Evolutionary conservation across 2,329 filamentous ascomycete species (phyloP).

Genomic region (Arachnopeziza araneosa): DNA sequence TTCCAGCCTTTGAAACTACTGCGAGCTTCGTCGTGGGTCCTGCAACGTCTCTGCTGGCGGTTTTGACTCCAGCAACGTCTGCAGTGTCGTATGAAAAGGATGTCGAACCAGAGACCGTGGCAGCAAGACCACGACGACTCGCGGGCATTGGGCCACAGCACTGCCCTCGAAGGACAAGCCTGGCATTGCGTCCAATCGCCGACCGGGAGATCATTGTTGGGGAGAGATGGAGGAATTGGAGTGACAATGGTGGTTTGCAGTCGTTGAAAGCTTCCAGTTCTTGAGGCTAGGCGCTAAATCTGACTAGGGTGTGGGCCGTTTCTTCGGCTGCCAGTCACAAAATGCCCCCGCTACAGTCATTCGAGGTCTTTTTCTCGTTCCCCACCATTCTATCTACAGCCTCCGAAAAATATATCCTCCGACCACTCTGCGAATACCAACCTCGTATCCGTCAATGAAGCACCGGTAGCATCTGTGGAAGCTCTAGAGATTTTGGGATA

Average conservation of each 20-base stretch:
- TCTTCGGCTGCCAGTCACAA: too few relatives aligned
- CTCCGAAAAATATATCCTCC: slow-evolving; percentile 5
- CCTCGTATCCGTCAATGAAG: slow-evolving; percentile 26
- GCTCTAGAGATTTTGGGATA: slow-evolving; percentile 75
- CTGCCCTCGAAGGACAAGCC: slow-evolving; percentile 54
- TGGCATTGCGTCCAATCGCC: slow-evolving; percentile 57
- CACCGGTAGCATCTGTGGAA: slow-evolving; percentile 62
- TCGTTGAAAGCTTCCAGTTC: neutral
- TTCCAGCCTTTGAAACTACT: slow-evolving; percentile 89
- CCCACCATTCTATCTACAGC: slow-evolving; percentile 7
- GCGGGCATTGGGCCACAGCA: slow-evolving; percentile 51
- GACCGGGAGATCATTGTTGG: slow-evolving; percentile 63
- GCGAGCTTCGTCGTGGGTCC: slow-evolving; percentile 88
- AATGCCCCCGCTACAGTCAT: too few relatives aligned
- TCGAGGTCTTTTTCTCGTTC: slow-evolving; percentile 2
- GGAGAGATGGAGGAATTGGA: slow-evolving; percentile 35
- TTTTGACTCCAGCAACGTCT: slow-evolving; percentile 83
- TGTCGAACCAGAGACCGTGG: slow-evolving; percentile 58
- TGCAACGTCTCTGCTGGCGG: slow-evolving; percentile 83
- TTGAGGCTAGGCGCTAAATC: neutral
- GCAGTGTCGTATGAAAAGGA: slow-evolving; percentile 84
- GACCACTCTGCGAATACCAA: slow-evolving; percentile 3
- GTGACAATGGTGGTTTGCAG: slow-evolving; percentile 12
- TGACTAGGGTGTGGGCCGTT: too few relatives aligned
- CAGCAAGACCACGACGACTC: slow-evolving; percentile 57